Base-by-base conservation (phyloP, 164 flowering plant genomes). In the Houttuynia cordata region DNA sequence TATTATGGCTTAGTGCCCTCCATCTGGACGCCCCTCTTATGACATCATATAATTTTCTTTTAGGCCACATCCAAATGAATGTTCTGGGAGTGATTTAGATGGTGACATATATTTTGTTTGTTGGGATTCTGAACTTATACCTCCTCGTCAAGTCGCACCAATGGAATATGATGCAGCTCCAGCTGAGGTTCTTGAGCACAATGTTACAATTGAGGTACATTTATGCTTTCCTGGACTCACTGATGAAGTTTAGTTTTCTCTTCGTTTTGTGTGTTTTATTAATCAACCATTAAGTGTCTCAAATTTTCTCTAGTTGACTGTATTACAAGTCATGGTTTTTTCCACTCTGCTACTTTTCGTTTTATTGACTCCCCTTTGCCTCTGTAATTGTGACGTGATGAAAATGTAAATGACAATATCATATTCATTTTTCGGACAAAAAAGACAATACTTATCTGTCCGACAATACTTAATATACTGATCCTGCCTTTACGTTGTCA, bases 41-140 rank as follows among this genome's bases (percentile, higher is more conserved):
- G 13, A 12, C 14, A 4, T 45, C 13, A 12, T 10, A 14, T 45
- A 14, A 42, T 42, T 10, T 14, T 42, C 49, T 42, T 53, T 59
- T 54, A 92, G 98, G 60, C 96, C 98, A 23, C 98, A 92, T 67
- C 87, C 98, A 39, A 87, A 92, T 70, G 98, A 92, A 71, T 92
- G 98, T 61, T 92, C 98, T 0, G 96, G 96, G 41, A 88, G 98
- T 71, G 97, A 91, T 80, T 72, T 88, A 71, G 96, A 88, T 73
- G 95, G 96, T 21, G 97, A 88, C 65, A 67, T 84, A 58, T 91
- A 86, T 71, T 86, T 91, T 66, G 91, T 88, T 24, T 70, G 85
- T 66, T 88, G 96, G 97, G 97, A 91, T 47, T 62, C 54, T 24
- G 82, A 79, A 23, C 72, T 91, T 56, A 79, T 91, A 71, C 97